Conservation (phyloP, 2,329 filamentous ascomycete species). For the Trichoderma afroharzianum region DNA sequence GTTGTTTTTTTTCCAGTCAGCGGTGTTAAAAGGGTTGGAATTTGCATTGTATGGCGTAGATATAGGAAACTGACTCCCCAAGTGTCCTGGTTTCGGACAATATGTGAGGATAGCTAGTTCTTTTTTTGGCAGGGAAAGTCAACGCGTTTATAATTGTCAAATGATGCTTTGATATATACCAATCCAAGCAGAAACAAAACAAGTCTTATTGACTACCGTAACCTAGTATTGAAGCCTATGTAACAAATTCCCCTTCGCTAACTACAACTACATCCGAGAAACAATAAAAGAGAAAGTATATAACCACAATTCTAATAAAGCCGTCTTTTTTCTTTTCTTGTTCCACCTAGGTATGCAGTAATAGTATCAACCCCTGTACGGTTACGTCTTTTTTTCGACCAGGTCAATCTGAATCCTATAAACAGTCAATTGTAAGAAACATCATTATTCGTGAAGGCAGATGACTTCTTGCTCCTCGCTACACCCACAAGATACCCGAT, state of each 20-base stretch:
- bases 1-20: background rate
- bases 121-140: background rate
- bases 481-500: background rate
- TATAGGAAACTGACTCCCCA: background rate
- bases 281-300: background rate
- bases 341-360: background rate
- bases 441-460: background rate
- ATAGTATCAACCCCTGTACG: background rate
- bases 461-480: background rate
- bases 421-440: background rate
- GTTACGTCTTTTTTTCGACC: background rate
- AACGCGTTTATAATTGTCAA: conserved; percentile 9
- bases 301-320: background rate
- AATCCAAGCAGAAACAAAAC: background rate
- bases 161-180: background rate
- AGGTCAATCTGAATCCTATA: background rate
- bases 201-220: background rate
- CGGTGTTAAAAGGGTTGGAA: conserved; percentile 4
- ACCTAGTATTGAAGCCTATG: background rate
- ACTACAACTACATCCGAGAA: background rate
- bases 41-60: conserved; percentile 11
- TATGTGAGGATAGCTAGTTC: background rate
- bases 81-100: background rate
- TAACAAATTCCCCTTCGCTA: background rate
- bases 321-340: background rate